Evolutionary conservation across 768 basidiomycete genomes (phyloP).

Genomic region (Chlorophyllum brunneum): DNA sequence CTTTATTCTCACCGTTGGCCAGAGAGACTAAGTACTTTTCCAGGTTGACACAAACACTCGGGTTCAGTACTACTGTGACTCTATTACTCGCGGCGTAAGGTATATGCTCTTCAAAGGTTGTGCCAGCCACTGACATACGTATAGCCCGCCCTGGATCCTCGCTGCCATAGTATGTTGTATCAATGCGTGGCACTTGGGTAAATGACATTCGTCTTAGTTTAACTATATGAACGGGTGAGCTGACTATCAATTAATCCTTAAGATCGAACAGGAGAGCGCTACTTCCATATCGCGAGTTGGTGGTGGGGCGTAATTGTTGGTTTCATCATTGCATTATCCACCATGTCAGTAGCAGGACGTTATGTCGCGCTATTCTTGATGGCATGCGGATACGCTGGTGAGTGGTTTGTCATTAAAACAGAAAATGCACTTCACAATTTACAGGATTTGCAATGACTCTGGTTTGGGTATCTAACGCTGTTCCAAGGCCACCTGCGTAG

Average conservation of each 20-base stretch:
- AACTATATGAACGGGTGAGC: not conserved
- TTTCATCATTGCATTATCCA: conserved; percentile 53
- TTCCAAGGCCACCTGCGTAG: conserved; percentile 48
- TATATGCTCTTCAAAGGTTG: not conserved
- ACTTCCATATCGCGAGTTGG: conserved; percentile 47
- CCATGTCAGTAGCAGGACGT: conserved; percentile 41
- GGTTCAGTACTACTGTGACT: conserved; percentile 50
- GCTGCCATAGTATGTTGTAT: conserved; percentile 40
- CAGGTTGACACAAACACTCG: conserved; percentile 53
- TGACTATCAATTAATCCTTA: not conserved
- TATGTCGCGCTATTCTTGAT: conserved; percentile 61
- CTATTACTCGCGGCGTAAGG: conserved; percentile 52
- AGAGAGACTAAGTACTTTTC: not conserved
- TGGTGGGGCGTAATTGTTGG: conserved; percentile 58
- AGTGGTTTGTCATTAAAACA: not conserved
- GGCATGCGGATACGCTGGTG: conserved; percentile 35
- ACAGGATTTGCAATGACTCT: conserved; percentile 37
- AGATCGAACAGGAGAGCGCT: conserved; percentile 57
- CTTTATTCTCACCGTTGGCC: not conserved
- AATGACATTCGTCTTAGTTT: too few relatives aligned
- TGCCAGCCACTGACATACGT: not conserved
- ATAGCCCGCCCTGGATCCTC: conserved; percentile 59
- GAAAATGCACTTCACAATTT: conserved; percentile 12
- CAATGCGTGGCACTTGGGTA: conserved; percentile 48
- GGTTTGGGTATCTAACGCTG: conserved; percentile 56